Percentiles rank a stretch among this genome's conserved stretches.
phyloP scores from a whole-genome alignment of 441 rosid genomes.

The Eutrema salsugineum region DNA sequence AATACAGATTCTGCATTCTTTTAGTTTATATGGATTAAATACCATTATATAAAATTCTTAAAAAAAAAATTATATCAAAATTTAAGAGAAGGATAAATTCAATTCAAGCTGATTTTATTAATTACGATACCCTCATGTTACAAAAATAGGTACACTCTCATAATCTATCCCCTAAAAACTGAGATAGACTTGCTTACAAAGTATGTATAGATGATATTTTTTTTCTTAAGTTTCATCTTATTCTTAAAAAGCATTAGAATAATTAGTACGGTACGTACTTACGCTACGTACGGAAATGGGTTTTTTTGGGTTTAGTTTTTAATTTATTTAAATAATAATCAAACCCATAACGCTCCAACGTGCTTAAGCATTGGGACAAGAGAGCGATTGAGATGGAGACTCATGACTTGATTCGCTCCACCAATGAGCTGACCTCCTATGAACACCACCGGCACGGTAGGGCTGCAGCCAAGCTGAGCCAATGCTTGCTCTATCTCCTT shows the following conservation, averaged over 20 bases:
- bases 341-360: slow-evolving; percentile 64
- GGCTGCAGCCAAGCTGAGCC: slow-evolving; percentile 49
- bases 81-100: neutral
- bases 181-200: neutral
- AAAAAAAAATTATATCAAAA: neutral
- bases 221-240: neutral
- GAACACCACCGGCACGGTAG: slow-evolving; percentile 57
- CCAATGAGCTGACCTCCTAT: slow-evolving; percentile 69
- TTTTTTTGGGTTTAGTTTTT: neutral
- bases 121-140: neutral
- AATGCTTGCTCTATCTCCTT: slow-evolving; percentile 62
- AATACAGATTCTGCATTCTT: neutral
- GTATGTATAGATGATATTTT: neutral
- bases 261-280: neutral
- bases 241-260: neutral
- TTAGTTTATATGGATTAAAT: neutral
- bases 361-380: slow-evolving; percentile 60
- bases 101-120: neutral
- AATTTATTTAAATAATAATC: neutral
- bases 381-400: slow-evolving; percentile 33
- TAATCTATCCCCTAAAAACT: neutral
- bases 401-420: slow-evolving; percentile 62
- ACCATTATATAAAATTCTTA: neutral
- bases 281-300: neutral
- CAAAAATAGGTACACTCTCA: neutral